These are phyloP conservation scores for Petrea volubilis DNA, from an alignment of 257 asterid genomes.

Conservation along the genomic window DNA sequence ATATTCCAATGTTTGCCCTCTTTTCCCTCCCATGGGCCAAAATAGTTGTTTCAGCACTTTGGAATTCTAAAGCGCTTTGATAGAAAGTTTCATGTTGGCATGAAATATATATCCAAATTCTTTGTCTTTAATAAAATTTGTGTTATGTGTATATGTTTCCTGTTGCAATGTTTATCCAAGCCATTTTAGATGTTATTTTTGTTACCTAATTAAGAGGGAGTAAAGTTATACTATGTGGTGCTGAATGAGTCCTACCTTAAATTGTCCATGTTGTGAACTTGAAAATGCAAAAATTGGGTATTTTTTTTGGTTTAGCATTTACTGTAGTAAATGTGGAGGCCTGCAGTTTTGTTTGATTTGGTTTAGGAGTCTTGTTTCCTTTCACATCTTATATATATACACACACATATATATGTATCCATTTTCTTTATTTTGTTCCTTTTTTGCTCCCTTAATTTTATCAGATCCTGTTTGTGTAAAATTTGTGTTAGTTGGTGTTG, in stretches of 20 bases:
- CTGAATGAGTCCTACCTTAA: not conserved
- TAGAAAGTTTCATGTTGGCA: not conserved
- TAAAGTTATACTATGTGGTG: not conserved
- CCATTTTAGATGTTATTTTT: not conserved
- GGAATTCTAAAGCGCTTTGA: not conserved
- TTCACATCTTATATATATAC: not conserved
- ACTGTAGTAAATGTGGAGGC: not conserved
- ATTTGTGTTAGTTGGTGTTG: too few species aligned
- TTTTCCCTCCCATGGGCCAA: not conserved
- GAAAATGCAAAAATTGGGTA: slow-evolving; percentile 4
- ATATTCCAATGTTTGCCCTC: not conserved
- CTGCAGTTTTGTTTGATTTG: not conserved
- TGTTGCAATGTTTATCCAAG: not conserved
- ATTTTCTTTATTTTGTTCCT: not conserved
- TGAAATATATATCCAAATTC: not conserved
- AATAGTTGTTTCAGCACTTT: not conserved
- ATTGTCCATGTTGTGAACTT: not conserved
- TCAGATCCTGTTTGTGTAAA: slow-evolving; percentile 1
- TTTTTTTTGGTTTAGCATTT: not conserved
- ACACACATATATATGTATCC: not conserved
- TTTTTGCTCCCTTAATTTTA: not conserved
- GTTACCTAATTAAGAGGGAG: not conserved
- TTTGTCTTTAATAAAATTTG: not conserved
- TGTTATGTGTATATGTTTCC: not conserved
- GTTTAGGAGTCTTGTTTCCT: slow-evolving; percentile 1